These are phyloP conservation scores for Suillus subluteus DNA, from an alignment of 768 basidiomycete species.

Conservation along the genomic window DNA sequence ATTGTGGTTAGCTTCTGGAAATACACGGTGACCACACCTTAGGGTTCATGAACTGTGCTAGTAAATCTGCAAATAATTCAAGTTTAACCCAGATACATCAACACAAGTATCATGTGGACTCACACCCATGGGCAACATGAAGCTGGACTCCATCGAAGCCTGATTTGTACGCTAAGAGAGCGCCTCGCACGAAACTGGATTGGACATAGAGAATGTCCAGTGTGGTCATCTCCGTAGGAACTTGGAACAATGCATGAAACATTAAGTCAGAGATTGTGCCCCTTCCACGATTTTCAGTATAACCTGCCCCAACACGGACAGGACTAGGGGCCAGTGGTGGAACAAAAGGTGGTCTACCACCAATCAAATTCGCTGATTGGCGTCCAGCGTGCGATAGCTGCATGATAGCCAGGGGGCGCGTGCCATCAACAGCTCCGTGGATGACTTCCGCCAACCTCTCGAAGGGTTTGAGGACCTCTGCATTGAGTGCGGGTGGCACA, in stretches of 20 bases:
- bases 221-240: constrained; percentile 59
- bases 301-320: constrained; percentile 46
- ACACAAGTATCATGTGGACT: constrained; percentile 33
- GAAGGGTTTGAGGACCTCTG: constrained; percentile 54
- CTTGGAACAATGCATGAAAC: constrained; percentile 59
- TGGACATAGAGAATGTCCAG: constrained; percentile 66
- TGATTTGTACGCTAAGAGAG: constrained; percentile 59
- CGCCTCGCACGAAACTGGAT: constrained; percentile 66
- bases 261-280: constrained; percentile 22
- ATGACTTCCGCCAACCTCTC: constrained; percentile 52
- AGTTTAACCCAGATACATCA: not conserved
- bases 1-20: constrained; percentile 23
- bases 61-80: constrained; percentile 55
- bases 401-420: constrained; percentile 59
- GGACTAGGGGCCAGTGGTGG: constrained; percentile 76
- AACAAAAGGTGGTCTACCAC: constrained; percentile 63
- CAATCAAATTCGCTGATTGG: constrained; percentile 76
- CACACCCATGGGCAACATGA: constrained; percentile 87
- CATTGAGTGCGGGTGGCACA: constrained; percentile 49
- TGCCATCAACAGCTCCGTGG: constrained; percentile 35
- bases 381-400: constrained; percentile 86
- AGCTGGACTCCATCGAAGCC: constrained; percentile 90
- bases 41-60: constrained; percentile 77
- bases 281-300: constrained; percentile 13
- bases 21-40: constrained; percentile 46